Evolutionary conservation across 2,329 filamentous ascomycete genomes (phyloP), one percentile per base, ranked within the genome.

Genomic region (Beauveria rudraprayagi): DNA sequence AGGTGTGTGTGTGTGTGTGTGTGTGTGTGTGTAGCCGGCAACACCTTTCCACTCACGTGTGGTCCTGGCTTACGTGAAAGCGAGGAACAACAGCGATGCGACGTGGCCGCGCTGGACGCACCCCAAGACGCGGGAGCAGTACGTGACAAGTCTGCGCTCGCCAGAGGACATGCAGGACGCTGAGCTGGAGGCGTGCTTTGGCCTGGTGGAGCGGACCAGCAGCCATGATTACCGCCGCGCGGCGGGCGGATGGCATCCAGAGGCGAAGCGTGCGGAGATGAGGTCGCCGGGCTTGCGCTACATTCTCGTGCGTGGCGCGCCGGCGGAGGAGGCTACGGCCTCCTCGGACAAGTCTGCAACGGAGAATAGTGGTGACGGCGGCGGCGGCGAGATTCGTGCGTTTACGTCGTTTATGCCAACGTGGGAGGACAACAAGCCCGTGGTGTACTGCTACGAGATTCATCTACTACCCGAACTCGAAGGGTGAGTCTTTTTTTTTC

Each of bases 361-460:
- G 54, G 54, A 14, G 28, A 19, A 40, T 11, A 51, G 17, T 26
- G 30, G 43, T 8, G 22, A 62, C 61, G 60, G 66, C 11, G 62
- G 51, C 5, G 50, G 66, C 11, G 62, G 51, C 5, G 50, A 47
- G 17, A 64, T 87, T 9, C 70, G 73, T 19, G 85, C 78, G 5
- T 88, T 90, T 67, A 78, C 81, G 1, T 89, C 85, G n/a, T 76
- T 90, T 67, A 87, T 89, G 86, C 81, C 88, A n/a, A 88, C 85
- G 2, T 83, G 83, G 67, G 88, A 91, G 68, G 83, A 86, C 63
- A 79, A 80, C 1, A 75, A 83, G 62, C 78, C 85, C 0, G 88
- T 92, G 2, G 70, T 91, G 22, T 93, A 92, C 71, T 87, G 89
- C 71, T 93, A 92, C 70, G 89, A 93, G 73, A 84, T 93, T 41